Evolutionary conservation across 345 rosid genomes (phyloP).

Genomic region (Eucalyptus sp.): DNA sequence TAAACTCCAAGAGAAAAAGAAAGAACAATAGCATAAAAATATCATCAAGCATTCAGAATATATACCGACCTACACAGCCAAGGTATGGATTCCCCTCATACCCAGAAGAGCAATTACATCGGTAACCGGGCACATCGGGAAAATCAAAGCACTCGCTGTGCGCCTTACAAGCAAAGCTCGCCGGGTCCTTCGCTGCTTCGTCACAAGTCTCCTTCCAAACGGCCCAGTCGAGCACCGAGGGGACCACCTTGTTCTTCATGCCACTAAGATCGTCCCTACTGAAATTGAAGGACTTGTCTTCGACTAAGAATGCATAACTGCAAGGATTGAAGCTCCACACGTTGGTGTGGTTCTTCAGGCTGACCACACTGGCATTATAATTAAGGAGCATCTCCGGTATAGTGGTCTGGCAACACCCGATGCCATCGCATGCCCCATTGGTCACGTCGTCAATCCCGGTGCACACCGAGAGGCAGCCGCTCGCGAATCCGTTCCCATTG

Average conservation of each 20-base stretch:
- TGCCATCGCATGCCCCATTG: background rate
- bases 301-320: slow-evolving; percentile 15
- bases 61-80: background rate
- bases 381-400: background rate
- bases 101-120: slow-evolving; percentile 5
- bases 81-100: slow-evolving; percentile 10
- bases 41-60: background rate
- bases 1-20: too few relatives aligned
- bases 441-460: background rate
- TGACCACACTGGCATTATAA: fast-evolving
- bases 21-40: background rate
- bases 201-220: background rate
- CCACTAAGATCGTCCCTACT: background rate
- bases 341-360: background rate
- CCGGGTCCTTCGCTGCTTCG: background rate
- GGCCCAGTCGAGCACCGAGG: slow-evolving; percentile 12
- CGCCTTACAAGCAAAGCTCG: background rate
- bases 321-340: slow-evolving; percentile 8
- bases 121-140: background rate
- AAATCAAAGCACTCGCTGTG: background rate
- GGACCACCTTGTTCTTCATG: background rate
- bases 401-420: slow-evolving; percentile 1
- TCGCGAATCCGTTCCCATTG: fast-evolving
- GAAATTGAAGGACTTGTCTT: background rate
- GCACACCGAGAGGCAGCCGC: background rate